phyloP scores from a whole-genome alignment of 2,329 filamentous ascomycete genomes.

The Trichoderma afroharzianum region DNA sequence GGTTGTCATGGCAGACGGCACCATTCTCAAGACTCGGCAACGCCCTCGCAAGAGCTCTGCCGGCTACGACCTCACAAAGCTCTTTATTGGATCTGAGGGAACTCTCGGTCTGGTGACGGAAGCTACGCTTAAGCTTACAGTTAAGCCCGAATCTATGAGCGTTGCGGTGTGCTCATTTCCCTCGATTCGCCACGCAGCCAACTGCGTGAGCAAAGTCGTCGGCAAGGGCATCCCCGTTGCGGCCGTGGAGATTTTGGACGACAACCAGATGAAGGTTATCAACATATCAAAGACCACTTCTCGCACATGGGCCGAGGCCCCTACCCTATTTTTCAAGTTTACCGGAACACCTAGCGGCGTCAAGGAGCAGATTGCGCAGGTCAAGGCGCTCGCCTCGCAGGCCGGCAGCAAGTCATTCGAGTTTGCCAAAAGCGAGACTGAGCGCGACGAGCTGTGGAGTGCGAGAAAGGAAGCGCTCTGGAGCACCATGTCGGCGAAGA shows the following conservation, averaged over 20 bases:
- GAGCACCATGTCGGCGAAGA: conserved; percentile 68
- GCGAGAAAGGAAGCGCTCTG: conserved; percentile 81
- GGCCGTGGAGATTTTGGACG: conserved; percentile 89
- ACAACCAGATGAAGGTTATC: conserved; percentile 77
- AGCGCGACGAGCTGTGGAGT: conserved; percentile 76
- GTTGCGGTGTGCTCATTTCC: conserved; percentile 68
- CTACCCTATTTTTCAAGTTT: conserved; percentile 84
- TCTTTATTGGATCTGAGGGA: conserved; percentile 89
- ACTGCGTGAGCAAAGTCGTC: conserved; percentile 78
- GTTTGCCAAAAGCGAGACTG: conserved; percentile 66
- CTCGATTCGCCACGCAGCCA: conserved; percentile 65
- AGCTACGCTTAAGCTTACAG: conserved; percentile 81
- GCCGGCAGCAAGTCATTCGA: conserved; percentile 68
- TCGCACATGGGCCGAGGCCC: conserved; percentile 65
- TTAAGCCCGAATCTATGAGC: conserved; percentile 72
- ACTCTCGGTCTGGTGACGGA: conserved; percentile 90
- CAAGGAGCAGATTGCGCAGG: conserved; percentile 72
- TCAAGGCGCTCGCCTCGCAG: conserved; percentile 59
- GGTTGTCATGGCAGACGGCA: conserved; percentile 86
- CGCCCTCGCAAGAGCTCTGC: conserved; percentile 85
- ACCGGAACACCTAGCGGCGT: conserved; percentile 65
- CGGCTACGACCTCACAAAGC: conserved; percentile 84
- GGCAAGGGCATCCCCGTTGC: conserved; percentile 78
- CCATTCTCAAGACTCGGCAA: conserved; percentile 83
- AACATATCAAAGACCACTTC: conserved; percentile 63